Evolutionary conservation across 176 grass and related monocot species (phyloP).

Genomic region (Paspalum notatum): DNA sequence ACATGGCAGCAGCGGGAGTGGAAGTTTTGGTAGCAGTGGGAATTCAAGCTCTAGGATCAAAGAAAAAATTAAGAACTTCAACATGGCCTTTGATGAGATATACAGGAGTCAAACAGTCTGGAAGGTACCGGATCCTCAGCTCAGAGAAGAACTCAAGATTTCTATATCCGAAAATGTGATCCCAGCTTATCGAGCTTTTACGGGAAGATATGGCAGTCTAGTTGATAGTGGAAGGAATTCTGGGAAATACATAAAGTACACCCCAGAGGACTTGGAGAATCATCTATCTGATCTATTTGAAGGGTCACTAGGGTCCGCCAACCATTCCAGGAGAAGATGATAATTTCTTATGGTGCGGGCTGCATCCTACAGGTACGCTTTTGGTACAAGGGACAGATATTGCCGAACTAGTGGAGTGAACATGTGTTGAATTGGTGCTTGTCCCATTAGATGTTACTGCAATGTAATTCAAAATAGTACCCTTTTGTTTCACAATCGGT

Average conservation of each 20-base stretch:
- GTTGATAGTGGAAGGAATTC: conserved; percentile 74
- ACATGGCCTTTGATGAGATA: conserved; percentile 86
- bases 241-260: conserved; percentile 83
- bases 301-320: conserved; percentile 70
- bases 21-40: conserved; percentile 56
- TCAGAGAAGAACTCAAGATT: conserved; percentile 93
- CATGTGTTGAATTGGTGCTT: conserved; percentile 16
- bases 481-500: conserved; percentile 34
- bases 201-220: conserved; percentile 81
- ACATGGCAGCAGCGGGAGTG: conserved; percentile 46
- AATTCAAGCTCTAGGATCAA: conserved; percentile 79
- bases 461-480: conserved; percentile 41
- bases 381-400: conserved; percentile 42
- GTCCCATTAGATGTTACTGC: conserved; percentile 31
- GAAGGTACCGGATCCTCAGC: conserved; percentile 89
- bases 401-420: conserved; percentile 26
- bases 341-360: conserved; percentile 42
- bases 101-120: conserved; percentile 84
- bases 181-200: conserved; percentile 90
- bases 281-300: conserved; percentile 82
- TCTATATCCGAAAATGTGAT: conserved; percentile 95
- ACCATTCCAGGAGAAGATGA: conserved; percentile 61
- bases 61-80: conserved; percentile 94
- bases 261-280: conserved; percentile 85
- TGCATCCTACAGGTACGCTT: conserved; percentile 38